phyloP scores from a whole-genome alignment of 768 basidiomycete species.

The Tulasnella calospora region DNA sequence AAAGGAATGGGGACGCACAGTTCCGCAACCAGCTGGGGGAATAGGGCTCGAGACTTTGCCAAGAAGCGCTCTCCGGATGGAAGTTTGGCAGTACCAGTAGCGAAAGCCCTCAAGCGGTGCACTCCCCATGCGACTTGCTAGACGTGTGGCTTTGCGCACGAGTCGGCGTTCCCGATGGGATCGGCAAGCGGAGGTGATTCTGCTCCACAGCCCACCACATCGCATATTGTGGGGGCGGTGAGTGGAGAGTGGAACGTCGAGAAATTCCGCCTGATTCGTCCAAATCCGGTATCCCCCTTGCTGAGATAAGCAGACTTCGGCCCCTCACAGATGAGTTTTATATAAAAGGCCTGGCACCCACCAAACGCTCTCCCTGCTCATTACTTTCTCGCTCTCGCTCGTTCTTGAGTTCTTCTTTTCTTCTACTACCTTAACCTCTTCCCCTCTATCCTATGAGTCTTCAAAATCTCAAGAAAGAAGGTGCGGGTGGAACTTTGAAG shows the following conservation, averaged over 20 bases:
- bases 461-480: constrained; percentile 82
- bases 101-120: not conserved
- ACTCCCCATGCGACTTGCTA: not conserved
- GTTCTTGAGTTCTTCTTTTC: not conserved
- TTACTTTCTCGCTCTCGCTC: not conserved
- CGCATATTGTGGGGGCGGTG: not conserved
- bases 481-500: constrained; percentile 43
- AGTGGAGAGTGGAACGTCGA: not conserved
- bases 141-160: not conserved
- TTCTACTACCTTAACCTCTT: not conserved
- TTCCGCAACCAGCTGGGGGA: not conserved
- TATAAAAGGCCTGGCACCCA: not conserved
- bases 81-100: not conserved
- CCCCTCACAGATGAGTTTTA: not conserved
- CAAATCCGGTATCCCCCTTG: not conserved
- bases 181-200: not conserved
- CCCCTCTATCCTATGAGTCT: constrained; percentile 88
- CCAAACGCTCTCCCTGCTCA: not conserved
- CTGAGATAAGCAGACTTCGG: not conserved
- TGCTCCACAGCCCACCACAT: not conserved
- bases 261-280: not conserved
- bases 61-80: not conserved
- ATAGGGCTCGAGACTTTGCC: not conserved
- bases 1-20: not conserved
- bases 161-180: not conserved